Evolutionary conservation across 768 basidiomycete genomes (phyloP).

Genomic region (Scleroderma bovista): DNA sequence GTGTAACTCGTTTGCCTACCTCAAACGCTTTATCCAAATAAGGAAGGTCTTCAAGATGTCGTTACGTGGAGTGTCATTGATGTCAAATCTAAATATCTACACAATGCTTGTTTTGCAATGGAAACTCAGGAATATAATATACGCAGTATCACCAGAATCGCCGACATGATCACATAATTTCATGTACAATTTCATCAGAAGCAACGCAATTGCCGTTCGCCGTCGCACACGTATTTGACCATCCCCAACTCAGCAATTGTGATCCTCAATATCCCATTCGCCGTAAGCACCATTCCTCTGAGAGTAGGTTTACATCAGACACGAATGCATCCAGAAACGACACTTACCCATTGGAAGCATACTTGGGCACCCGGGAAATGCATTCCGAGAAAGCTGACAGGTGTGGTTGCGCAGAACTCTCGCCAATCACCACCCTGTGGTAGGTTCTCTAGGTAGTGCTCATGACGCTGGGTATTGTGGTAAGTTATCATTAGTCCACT

Average conservation of each 20-base stretch:
- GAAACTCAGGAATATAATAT: too few relatives aligned
- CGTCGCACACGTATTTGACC: too few relatives aligned
- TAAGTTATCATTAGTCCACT: too few relatives aligned
- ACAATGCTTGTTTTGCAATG: too few relatives aligned
- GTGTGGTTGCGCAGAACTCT: constrained; percentile 32
- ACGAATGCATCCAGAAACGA: background rate
- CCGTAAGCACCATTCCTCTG: background rate
- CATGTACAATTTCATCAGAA: too few relatives aligned
- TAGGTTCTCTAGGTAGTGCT: constrained; percentile 23
- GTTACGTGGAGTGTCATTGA: too few relatives aligned
- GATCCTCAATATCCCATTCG: constrained; percentile 1
- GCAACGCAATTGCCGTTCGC: too few relatives aligned
- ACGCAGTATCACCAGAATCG: too few relatives aligned
- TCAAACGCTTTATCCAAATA: too few relatives aligned
- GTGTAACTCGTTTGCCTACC: background rate
- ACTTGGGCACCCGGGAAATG: constrained; percentile 18
- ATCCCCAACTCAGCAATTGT: background rate
- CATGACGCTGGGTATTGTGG: constrained; percentile 13
- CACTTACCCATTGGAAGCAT: constrained; percentile 12
- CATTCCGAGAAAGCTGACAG: constrained; percentile 14
- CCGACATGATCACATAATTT: too few relatives aligned
- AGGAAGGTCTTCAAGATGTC: too few relatives aligned
- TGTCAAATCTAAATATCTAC: too few relatives aligned
- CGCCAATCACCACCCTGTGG: constrained; percentile 21
- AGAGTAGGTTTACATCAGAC: background rate